phyloP scores from a whole-genome alignment of 2,329 filamentous ascomycete genomes.

The Tolypocladium sp. region DNA sequence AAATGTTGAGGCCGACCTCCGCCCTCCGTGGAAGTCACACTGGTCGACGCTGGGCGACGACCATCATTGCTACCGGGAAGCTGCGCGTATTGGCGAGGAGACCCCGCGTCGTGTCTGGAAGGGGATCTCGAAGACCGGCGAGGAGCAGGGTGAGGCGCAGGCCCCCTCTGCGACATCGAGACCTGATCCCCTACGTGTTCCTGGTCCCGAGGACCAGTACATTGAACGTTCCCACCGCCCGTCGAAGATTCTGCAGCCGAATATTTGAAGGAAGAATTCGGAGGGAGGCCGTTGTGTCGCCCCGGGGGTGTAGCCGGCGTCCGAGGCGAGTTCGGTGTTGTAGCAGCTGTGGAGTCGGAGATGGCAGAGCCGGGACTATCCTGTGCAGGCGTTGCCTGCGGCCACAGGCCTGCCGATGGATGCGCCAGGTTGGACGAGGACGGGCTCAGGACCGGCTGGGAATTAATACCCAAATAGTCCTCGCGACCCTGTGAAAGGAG shows the following conservation, averaged over 20 bases:
- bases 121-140: conserved; percentile 38
- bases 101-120: conserved; percentile 21
- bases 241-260: conserved; percentile 11
- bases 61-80: conserved; percentile 11
- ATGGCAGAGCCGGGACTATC: conserved; percentile 21
- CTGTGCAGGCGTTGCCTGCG: conserved; percentile 20
- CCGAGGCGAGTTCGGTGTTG: conserved; percentile 22
- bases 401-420: conserved; percentile 21
- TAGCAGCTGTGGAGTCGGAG: conserved; percentile 22
- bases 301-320: conserved; percentile 25
- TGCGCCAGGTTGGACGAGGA: conserved; percentile 22
- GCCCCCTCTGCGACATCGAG: conserved; percentile 56
- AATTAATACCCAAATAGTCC: conserved; percentile 25
- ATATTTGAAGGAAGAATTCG: conserved; percentile 12
- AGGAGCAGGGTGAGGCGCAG: conserved; percentile 47
- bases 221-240: conserved; percentile 36
- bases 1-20: conserved; percentile 14
- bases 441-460: conserved; percentile 20
- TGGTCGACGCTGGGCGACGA: conserved; percentile 11
- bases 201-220: conserved; percentile 42
- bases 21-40: conserved; percentile 12
- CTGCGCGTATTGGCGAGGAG: conserved; percentile 13
- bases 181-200: conserved; percentile 46
- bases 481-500: conserved; percentile 3
- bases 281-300: conserved; percentile 12